Evolutionary conservation across 805 yeast genomes (phyloP).

Genomic region (Priceomyces castillae): DNA sequence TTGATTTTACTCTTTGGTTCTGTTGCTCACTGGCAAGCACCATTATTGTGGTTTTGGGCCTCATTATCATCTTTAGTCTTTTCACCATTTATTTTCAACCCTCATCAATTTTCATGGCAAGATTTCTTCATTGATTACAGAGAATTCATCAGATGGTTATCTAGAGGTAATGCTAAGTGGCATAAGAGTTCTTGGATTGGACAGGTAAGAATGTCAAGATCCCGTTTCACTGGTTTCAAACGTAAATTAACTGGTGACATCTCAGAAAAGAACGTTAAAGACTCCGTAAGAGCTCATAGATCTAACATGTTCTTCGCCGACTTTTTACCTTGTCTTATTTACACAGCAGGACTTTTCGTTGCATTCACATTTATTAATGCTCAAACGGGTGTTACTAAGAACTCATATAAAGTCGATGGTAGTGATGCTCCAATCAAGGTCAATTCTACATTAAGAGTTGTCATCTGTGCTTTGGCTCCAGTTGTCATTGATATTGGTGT

Average conservation of each 20-base stretch:
- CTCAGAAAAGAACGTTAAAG: constrained; percentile 69
- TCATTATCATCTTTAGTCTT: constrained; percentile 82
- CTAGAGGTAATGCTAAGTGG: constrained; percentile 89
- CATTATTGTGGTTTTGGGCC: constrained; percentile 96
- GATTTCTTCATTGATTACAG: constrained; percentile 96
- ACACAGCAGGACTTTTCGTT: constrained; percentile 67
- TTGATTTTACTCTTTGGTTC: constrained; percentile 71
- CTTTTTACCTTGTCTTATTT: constrained; percentile 66
- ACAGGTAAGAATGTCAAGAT: constrained; percentile 74
- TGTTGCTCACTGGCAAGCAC: constrained; percentile 85
- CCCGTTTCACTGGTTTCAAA: constrained; percentile 90
- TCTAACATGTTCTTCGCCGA: constrained; percentile 78
- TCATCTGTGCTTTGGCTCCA: constrained; percentile 86
- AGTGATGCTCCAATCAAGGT: constrained; percentile 45
- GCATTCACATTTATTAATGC: constrained; percentile 82
- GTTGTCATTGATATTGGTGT: constrained; percentile 88
- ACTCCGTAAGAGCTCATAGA: constrained; percentile 72
- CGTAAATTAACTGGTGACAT: constrained; percentile 62
- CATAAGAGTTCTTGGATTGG: constrained; percentile 90
- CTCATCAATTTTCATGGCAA: constrained; percentile 95
- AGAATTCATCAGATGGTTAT: constrained; percentile 85
- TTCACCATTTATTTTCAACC: constrained; percentile 94
- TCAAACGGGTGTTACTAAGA: constrained; percentile 70
- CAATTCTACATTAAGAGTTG: constrained; percentile 68
- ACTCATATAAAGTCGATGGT: constrained; percentile 29